Evolutionary conservation across 2,329 filamentous ascomycete species (phyloP).

Genomic region (Fonsecaea monophora): DNA sequence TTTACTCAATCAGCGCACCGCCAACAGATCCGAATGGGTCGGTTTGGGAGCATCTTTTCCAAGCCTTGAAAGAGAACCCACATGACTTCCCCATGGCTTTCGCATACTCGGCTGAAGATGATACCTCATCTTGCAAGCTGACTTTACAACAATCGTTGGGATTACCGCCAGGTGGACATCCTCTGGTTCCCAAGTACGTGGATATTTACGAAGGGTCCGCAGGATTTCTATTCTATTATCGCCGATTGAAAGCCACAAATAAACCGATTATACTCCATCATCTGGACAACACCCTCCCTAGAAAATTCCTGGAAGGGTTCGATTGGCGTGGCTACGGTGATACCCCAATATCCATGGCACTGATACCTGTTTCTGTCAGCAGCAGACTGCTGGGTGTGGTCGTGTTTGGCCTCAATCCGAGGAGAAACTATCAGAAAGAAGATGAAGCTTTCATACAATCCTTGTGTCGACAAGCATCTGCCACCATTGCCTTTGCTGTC

Average conservation of each 20-base stretch:
- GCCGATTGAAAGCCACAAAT: slow-evolving; percentile 24
- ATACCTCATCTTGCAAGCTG: slow-evolving; percentile 34
- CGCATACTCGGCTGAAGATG: slow-evolving; percentile 58
- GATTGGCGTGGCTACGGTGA: slow-evolving; percentile 32
- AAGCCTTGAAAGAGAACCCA: slow-evolving; percentile 53
- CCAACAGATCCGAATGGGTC: slow-evolving; percentile 52
- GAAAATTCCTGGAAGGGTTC: slow-evolving; percentile 30
- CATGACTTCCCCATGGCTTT: slow-evolving; percentile 61
- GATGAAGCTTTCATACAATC: slow-evolving; percentile 32
- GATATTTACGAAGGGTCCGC: slow-evolving; percentile 44
- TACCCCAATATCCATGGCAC: slow-evolving; percentile 22
- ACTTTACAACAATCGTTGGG: slow-evolving; percentile 34
- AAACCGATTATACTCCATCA: slow-evolving; percentile 30
- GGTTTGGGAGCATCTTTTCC: slow-evolving; percentile 57
- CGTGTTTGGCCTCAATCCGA: slow-evolving; percentile 35
- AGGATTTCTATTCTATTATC: slow-evolving; percentile 45
- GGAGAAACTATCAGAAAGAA: slow-evolving; percentile 27
- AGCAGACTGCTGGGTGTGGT: slow-evolving; percentile 31
- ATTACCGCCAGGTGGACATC: slow-evolving; percentile 43
- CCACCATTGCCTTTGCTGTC: slow-evolving; percentile 29
- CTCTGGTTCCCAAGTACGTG: slow-evolving; percentile 43
- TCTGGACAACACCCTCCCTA: slow-evolving; percentile 27
- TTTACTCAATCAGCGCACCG: slow-evolving; percentile 53
- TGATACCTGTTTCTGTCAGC: slow-evolving; percentile 34
- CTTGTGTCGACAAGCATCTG: slow-evolving; percentile 30